Evolutionary conservation across 2,329 filamentous ascomycete species (phyloP).

Genomic region (Cucurbitaria berberidis): DNA sequence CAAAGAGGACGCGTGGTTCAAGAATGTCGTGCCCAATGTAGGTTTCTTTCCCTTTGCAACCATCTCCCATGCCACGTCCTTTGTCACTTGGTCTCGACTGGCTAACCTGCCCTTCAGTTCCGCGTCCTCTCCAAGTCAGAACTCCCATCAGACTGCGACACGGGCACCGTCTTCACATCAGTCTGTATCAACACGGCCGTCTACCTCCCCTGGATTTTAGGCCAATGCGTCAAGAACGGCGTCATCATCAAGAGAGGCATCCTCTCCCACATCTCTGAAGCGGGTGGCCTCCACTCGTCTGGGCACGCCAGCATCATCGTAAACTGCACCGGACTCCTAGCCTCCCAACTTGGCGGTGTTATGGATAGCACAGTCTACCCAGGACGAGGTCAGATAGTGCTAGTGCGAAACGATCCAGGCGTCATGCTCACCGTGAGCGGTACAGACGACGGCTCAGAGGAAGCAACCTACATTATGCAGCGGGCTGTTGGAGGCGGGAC

Average conservation of each 20-base stretch:
- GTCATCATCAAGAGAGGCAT: constrained; percentile 61
- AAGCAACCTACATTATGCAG: constrained; percentile 82
- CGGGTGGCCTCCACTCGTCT: constrained; percentile 65
- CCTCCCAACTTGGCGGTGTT: constrained; percentile 80
- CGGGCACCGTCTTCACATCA: constrained; percentile 77
- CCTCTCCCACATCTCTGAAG: constrained; percentile 73
- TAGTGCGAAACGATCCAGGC: constrained; percentile 79
- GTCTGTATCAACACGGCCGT: constrained; percentile 91
- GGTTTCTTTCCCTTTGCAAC: constrained; percentile 17
- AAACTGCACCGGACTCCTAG: constrained; percentile 83
- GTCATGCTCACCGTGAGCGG: constrained; percentile 74
- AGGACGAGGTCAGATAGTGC: constrained; percentile 79
- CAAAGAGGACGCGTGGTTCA: constrained; percentile 74
- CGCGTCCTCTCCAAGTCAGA: constrained; percentile 62
- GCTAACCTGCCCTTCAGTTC: constrained; percentile 55
- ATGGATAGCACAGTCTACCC: constrained; percentile 75
- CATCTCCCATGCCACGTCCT: not conserved
- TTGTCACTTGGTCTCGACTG: too few relatives aligned
- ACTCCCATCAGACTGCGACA: constrained; percentile 70
- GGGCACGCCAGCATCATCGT: constrained; percentile 71
- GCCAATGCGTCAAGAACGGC: constrained; percentile 77
- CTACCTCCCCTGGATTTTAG: constrained; percentile 85
- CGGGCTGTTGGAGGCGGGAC: constrained; percentile 78
- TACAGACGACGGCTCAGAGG: constrained; percentile 74
- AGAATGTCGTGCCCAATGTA: constrained; percentile 71